These are phyloP conservation scores for Haberlea rhodopensis DNA, from an alignment of 257 asterid species.

Conservation along the genomic window DNA sequence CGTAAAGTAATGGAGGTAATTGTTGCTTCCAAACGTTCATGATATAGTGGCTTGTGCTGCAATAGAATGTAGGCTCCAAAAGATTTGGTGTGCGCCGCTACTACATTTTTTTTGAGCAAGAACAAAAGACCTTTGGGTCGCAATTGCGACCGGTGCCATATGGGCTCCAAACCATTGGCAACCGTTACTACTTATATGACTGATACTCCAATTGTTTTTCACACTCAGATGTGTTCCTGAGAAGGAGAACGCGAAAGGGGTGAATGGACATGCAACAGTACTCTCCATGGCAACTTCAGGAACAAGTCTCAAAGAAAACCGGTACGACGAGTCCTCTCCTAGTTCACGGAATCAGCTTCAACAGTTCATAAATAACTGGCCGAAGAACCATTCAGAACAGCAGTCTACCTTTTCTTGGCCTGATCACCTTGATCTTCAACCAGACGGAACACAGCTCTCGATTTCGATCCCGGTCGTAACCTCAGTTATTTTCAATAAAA, in stretches of 20 bases:
- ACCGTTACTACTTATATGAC: not conserved
- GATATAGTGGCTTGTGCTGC: not conserved
- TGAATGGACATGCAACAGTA: constrained; percentile 29
- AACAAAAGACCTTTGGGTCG: too few relatives aligned
- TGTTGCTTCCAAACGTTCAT: too few relatives aligned
- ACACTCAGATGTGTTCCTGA: constrained; percentile 38
- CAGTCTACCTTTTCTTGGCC: constrained; percentile 41
- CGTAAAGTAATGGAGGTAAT: too few relatives aligned
- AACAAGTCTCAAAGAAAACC: constrained; percentile 29
- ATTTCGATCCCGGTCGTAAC: constrained; percentile 62
- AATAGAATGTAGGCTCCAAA: not conserved
- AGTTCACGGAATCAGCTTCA: constrained; percentile 41
- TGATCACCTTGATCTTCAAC: constrained; percentile 31
- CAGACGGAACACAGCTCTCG: constrained; percentile 66
- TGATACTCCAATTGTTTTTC: not conserved
- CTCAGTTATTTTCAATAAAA: too few relatives aligned
- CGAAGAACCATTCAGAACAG: constrained; percentile 35
- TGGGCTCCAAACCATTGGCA: too few relatives aligned
- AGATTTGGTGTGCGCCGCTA: not conserved
- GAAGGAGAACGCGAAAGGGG: constrained; percentile 35
- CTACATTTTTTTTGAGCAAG: too few relatives aligned
- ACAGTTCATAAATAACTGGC: constrained; percentile 75
- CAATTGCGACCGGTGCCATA: too few relatives aligned
- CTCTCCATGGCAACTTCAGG: constrained; percentile 33
- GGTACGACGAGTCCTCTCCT: constrained; percentile 30